Percentiles rank a stretch among this genome's conserved stretches.
These are phyloP conservation scores for Linum tenue DNA, from an alignment of 345 rosid species.

Conservation along the genomic window DNA sequence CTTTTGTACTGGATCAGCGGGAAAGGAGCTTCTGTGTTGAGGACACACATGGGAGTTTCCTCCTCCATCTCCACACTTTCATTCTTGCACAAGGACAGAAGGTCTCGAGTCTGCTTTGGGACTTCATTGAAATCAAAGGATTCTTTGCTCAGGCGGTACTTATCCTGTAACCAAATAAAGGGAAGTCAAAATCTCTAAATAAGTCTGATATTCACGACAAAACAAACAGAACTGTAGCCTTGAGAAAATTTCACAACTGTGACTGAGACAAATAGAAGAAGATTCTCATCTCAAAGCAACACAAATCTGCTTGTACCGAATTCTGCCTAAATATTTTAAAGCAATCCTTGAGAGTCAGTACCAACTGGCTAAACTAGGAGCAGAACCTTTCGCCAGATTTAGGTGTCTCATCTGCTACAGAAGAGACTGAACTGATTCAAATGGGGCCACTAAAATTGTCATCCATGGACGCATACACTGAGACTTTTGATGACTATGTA, in stretches of 20 bases:
- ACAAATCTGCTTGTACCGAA: neutral
- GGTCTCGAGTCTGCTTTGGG: slow-evolving; percentile 25
- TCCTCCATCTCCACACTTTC: slow-evolving; percentile 34
- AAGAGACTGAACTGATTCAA: neutral
- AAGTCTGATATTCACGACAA: neutral
- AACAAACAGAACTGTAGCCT: too few species aligned
- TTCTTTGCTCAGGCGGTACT: slow-evolving; percentile 15
- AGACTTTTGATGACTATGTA: neutral
- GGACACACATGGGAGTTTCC: slow-evolving; percentile 36
- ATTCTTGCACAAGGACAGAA: slow-evolving; percentile 35
- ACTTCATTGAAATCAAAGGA: slow-evolving; percentile 20
- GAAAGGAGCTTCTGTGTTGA: slow-evolving; percentile 50
- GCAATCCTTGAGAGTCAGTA: neutral
- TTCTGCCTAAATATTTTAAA: neutral
- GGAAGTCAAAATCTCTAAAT: slow-evolving; percentile 11
- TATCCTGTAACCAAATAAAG: slow-evolving; percentile 25
- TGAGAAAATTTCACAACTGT: neutral
- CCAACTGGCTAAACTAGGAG: neutral
- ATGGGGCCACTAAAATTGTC: neutral
- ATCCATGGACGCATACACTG: neutral
- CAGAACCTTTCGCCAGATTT: neutral
- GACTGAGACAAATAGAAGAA: neutral
- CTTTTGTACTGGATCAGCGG: slow-evolving; percentile 71
- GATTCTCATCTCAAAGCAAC: neutral
- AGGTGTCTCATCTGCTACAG: neutral